Base-by-base conservation (phyloP, 306 rosid genomes). In the Calophaca sinica region DNA sequence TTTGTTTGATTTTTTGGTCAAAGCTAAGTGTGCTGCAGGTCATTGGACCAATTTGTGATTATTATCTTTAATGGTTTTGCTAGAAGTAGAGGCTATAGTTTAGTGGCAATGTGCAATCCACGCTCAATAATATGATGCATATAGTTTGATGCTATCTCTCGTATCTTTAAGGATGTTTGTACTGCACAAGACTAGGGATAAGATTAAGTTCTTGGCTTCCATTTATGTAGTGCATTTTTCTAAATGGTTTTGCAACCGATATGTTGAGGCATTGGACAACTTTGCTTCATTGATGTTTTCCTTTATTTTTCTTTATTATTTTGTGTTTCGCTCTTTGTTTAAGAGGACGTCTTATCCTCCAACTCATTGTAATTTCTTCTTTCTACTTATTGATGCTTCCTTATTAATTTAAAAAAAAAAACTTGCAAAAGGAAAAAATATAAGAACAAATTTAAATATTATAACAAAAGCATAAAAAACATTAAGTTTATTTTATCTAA, bases 281-380 rank as follows among this genome's bases (percentile, higher is more conserved):
- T 45, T 33, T 2, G 15, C 29, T 73, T 15, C 26, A 54, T 20
- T 20, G 26, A 20, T 20, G 26, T 20, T 20, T 20, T 20, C 26
- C 26, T 20, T 20, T 20, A 20, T 20, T 20, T 20, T n/a, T 55
- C 26, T 35, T 72, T 48, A 11, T 46, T 45, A 15, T 45, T 20
- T 7, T 54, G 42, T 33, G 31, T 35, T 79, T 72, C 46, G 33
- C 49, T 42, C 14, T 26, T 44, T 46, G 62, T 64, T 68, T 32
- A 45, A 58, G 44, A 65, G 55, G 58, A 10, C 15, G 58, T 26
- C 65, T 35, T 14, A 50, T 80, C 69, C 75, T 66, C 38, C 55
- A 46, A 72, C 67, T 44, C 28, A 36, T 60, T 70, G 62, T 61
- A 70, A 61, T 50, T 76, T 60, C 9, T 32, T 62, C 59, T 78